Percentiles rank a stretch among this genome's conserved stretches.
These are phyloP conservation scores for Hyphopichia fennica DNA, from an alignment of 1,139 yeast genomes.

Conservation along the genomic window DNA sequence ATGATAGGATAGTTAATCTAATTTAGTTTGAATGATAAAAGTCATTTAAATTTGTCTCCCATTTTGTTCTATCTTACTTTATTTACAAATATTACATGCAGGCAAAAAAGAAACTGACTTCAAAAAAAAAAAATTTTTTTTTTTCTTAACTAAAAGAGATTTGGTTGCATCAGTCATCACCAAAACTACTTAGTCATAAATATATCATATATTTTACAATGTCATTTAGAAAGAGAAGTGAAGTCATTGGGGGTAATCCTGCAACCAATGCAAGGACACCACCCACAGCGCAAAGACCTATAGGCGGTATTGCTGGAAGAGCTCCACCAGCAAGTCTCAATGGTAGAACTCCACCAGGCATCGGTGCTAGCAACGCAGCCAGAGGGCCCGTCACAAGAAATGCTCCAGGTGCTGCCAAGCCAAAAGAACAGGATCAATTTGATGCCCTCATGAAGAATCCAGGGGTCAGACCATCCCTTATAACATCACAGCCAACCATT, in stretches of 20 bases:
- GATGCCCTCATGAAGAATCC: constrained; percentile 37
- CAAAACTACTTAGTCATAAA: not conserved
- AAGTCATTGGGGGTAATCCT: constrained; percentile 42
- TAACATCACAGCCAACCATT: constrained; percentile 71
- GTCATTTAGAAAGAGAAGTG: constrained; percentile 76
- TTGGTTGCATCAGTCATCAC: not conserved
- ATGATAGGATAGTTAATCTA: too few species aligned
- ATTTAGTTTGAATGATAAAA: not conserved
- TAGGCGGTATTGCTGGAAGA: constrained; percentile 13
- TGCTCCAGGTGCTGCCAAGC: constrained; percentile 2
- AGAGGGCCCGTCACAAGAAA: constrained; percentile 2
- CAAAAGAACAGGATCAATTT: constrained; percentile 11
- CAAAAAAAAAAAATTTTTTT: not conserved
- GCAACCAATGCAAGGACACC: constrained; percentile 10
- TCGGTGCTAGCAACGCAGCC: too few species aligned
- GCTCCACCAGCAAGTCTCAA: constrained; percentile 9
- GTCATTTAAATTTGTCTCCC: not conserved
- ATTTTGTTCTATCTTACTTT: not conserved
- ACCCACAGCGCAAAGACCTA: constrained; percentile 4
- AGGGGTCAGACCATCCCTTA: constrained; percentile 72
- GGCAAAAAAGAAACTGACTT: not conserved
- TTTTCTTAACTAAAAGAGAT: not conserved
- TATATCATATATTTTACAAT: constrained; percentile 31
- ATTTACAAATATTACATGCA: not conserved
- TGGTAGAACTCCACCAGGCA: not conserved